Evolutionary conservation across 805 yeast species (phyloP).

Genomic region (Spathaspora hagerdaliae): DNA sequence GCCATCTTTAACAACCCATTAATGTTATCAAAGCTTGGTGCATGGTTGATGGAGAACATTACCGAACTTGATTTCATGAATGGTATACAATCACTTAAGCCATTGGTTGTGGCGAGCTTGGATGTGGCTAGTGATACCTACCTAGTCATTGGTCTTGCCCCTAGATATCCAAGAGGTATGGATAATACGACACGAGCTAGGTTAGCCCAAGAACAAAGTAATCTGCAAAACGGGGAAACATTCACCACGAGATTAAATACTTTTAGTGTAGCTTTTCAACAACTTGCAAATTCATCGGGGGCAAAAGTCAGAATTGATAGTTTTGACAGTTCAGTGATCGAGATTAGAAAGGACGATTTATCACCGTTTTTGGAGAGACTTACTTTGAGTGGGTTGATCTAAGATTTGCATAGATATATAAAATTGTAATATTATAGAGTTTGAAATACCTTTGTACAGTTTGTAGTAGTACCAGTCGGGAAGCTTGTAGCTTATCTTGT

Average conservation of each 20-base stretch:
- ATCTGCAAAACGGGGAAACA: conserved; percentile 38
- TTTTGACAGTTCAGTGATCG: conserved; percentile 91
- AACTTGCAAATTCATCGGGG: conserved; percentile 76
- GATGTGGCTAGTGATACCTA: conserved; percentile 73
- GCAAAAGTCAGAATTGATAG: conserved; percentile 91
- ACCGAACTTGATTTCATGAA: conserved; percentile 63
- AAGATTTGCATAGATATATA: conserved; percentile 1
- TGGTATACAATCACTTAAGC: conserved; percentile 48
- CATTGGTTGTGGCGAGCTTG: conserved; percentile 81
- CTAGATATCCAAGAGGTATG: conserved; percentile 60
- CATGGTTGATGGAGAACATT: conserved; percentile 87
- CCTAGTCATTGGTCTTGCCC: conserved; percentile 85
- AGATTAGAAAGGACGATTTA: conserved; percentile 82
- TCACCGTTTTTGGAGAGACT: conserved; percentile 81
- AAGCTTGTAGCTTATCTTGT: no score
- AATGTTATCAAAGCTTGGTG: conserved; percentile 76
- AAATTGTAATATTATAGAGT: not conserved
- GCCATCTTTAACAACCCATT: conserved; percentile 80
- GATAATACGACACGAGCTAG: conserved; percentile 32
- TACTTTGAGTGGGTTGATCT: conserved; percentile 62
- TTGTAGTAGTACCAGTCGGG: no score
- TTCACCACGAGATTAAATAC: conserved; percentile 60
- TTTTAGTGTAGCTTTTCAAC: conserved; percentile 88
- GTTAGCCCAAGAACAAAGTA: conserved; percentile 19
- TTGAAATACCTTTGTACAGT: no score